These are phyloP conservation scores for Brassica incana DNA, from an alignment of 345 rosid species.

Conservation along the genomic window DNA sequence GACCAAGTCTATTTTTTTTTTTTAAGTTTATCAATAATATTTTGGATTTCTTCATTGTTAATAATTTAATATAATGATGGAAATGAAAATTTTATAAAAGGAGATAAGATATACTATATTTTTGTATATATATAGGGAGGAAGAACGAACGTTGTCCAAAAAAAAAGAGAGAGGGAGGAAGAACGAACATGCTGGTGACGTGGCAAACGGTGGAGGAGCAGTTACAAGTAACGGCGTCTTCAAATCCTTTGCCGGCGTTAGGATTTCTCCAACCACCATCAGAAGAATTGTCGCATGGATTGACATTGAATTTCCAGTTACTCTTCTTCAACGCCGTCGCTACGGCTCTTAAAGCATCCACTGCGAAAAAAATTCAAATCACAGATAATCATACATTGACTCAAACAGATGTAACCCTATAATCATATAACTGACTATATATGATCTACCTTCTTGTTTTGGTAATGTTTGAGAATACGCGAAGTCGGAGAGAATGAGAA, in stretches of 20 bases:
- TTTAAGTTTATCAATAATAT: not conserved
- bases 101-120: not conserved
- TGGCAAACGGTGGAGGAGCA: constrained; percentile 50
- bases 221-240: constrained; percentile 19
- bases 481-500: constrained; percentile 21
- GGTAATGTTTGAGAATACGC: constrained; percentile 36
- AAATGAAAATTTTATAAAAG: not conserved
- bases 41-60: not conserved
- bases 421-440: not conserved
- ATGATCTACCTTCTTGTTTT: constrained; percentile 39
- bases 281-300: constrained; percentile 50
- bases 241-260: constrained; percentile 20
- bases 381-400: not conserved
- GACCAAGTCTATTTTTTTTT: not conserved
- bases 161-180: not conserved
- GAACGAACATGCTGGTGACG: constrained; percentile 36
- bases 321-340: constrained; percentile 49
- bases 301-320: constrained; percentile 51
- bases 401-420: not conserved
- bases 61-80: no score
- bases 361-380: constrained; percentile 27
- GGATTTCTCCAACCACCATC: constrained; percentile 40
- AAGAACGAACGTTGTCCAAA: constrained; percentile 9
- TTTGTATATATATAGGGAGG: not conserved
- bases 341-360: constrained; percentile 47